Percentiles rank a stretch among this genome's conserved stretches.
Conservation (phyloP, 495 filamentous ascomycete species). For the Apodospora peruviana region DNA sequence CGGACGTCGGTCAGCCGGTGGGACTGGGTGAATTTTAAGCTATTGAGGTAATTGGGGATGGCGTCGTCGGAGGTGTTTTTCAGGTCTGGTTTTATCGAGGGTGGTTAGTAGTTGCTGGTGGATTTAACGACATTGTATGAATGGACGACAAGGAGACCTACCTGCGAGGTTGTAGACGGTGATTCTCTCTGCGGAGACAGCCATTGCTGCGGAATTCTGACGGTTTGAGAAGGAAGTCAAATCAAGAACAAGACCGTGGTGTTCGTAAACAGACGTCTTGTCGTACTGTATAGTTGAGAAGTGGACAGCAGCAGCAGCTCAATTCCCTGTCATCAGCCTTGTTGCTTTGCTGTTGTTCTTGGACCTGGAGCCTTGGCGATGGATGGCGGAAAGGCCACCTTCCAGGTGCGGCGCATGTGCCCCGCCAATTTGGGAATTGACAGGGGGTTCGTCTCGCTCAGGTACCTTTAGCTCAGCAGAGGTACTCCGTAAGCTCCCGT, state of each 20-base stretch:
- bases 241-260: too few species aligned
- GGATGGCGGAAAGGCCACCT: slow-evolving; percentile 19
- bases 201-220: slow-evolving; percentile 17
- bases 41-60: slow-evolving; percentile 84
- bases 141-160: slow-evolving; percentile 21
- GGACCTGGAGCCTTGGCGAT: background rate
- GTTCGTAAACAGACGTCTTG: too few species aligned
- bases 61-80: slow-evolving; percentile 96
- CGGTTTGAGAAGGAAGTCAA: too few species aligned
- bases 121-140: background rate
- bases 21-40: slow-evolving; percentile 73
- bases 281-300: too few species aligned
- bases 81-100: slow-evolving; percentile 55
- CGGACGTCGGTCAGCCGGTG: slow-evolving; percentile 77
- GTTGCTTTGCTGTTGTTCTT: background rate
- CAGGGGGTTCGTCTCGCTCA: slow-evolving; percentile 5
- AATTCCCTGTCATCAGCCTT: too few species aligned
- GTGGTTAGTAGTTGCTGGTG: slow-evolving; percentile 9
- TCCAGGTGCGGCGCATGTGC: background rate
- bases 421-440: slow-evolving; percentile 1
- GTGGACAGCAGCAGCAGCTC: too few species aligned
- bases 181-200: slow-evolving; percentile 53
- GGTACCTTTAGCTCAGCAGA: background rate
- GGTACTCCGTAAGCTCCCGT: background rate
- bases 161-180: slow-evolving; percentile 64